Evolutionary conservation across 23 red algal genomes (phyloP).

Genomic region (Chondrus crispus): DNA sequence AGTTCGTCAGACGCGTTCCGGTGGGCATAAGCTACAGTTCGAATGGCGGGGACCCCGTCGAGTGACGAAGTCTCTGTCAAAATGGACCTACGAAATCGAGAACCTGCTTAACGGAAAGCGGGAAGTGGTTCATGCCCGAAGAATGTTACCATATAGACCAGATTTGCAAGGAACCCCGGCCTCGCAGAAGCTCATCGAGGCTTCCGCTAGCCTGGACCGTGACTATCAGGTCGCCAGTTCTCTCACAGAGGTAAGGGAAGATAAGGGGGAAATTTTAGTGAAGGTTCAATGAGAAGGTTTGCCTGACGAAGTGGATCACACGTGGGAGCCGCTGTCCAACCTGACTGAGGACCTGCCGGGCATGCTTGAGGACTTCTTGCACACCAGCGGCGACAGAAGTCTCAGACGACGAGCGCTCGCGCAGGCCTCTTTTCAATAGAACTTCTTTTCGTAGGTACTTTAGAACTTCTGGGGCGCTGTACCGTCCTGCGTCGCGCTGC

Average conservation of each 20-base stretch:
- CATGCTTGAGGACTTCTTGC: conserved; percentile 1
- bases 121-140: background rate
- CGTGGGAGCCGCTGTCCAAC: conserved; percentile 19
- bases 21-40: conserved; percentile 2
- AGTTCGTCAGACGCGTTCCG: background rate
- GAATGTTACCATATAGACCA: background rate
- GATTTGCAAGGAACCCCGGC: background rate
- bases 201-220: background rate
- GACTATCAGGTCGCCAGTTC: background rate
- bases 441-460: too few relatives aligned
- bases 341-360: conserved; percentile 17
- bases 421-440: too few relatives aligned
- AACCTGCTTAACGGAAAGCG: background rate
- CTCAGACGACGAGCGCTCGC: too few relatives aligned
- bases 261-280: background rate
- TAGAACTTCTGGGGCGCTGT: too few relatives aligned
- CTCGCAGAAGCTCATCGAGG: conserved; percentile 4
- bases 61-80: background rate
- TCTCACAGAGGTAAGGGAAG: background rate
- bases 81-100: background rate
- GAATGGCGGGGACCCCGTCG: background rate
- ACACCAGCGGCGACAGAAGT: background rate
- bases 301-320: background rate
- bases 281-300: background rate
- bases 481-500: too few relatives aligned